Conservation (phyloP, 345 rosid genomes). For the Eucalyptus brandiana region DNA sequence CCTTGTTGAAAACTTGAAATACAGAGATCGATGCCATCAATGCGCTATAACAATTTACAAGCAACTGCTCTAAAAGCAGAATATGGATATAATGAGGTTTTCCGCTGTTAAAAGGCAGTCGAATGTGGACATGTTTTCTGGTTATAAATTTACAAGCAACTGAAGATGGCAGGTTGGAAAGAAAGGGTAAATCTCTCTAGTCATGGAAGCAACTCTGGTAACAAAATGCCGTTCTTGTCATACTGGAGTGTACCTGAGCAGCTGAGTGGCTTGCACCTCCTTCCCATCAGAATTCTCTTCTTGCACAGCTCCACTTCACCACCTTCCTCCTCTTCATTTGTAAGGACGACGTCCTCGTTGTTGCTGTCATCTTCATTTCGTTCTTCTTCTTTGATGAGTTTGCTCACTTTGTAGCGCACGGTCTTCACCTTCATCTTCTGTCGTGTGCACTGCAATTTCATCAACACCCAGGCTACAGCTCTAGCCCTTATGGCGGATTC, state of each 20-base stretch:
- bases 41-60: neutral
- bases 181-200: neutral
- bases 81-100: neutral
- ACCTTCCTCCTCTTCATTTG: neutral
- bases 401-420: neutral
- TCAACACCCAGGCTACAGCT: neutral
- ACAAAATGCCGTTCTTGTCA: constrained; percentile 24
- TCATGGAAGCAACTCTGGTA: constrained; percentile 19
- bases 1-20: neutral
- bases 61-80: neutral
- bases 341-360: neutral
- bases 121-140: neutral
- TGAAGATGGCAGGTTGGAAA: neutral
- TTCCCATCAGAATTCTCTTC: constrained; percentile 70
- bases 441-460: neutral
- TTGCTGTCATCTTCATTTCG: neutral
- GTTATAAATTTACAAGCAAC: neutral
- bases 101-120: neutral
- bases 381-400: neutral
- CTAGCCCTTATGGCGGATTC: neutral
- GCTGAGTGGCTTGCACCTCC: constrained; percentile 40
- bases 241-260: constrained; percentile 28
- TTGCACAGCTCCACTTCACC: constrained; percentile 37
- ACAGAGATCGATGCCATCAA: neutral
- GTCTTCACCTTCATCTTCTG: neutral